Base-by-base conservation (phyloP, 805 yeast species). In the Metschnikowia arizonensis region DNA sequence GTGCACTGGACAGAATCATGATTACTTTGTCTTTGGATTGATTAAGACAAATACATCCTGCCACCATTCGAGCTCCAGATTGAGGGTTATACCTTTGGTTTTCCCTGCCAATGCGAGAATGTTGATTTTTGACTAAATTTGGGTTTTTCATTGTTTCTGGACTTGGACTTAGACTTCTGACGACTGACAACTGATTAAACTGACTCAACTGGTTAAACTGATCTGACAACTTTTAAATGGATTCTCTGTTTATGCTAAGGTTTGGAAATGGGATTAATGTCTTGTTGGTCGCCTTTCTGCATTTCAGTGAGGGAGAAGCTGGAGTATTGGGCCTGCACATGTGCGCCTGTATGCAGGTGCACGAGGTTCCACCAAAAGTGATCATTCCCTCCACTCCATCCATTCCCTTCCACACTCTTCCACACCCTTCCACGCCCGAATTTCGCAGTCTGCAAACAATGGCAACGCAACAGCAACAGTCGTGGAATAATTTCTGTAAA, bases 11-110 rank as follows among this genome's bases (percentile, higher is more conserved):
- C 46, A 85, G 77, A 19, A 93, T 78, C 81, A 93, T 77, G 8
- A 93, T 74, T 15, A 91, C 89, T 54, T 81, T 76, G 24, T 73
- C 73, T 45, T 73, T 77, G 23, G 74, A 69, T 1, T 63, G 60
- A 54, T 82, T 79, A 39, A 91, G 65, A 21, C 91, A 83, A 9
- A 93, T 77, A 54, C 96, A 86, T 0, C 99, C 99, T 3, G 98
- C 97, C 7, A 93, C 97, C 53, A 93, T 63, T 31, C 99, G 72
- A 1, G 96, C 88, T 2, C 95, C 95, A 0, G 82, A 61, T 46
- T 50, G 73, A 51, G 51, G 82, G 69, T 69, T 85, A 78, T 49
- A 82, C 68, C 72, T 53, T 50, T 83, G 88, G 54, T 76, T 70
- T 17, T 64, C 70, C 39, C 88, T 62, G 2, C 89, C 89, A 5